Evolutionary conservation across 2,329 filamentous ascomycete species (phyloP), one percentile per base, ranked within the genome.

Genomic region (Xylaria sp.): DNA sequence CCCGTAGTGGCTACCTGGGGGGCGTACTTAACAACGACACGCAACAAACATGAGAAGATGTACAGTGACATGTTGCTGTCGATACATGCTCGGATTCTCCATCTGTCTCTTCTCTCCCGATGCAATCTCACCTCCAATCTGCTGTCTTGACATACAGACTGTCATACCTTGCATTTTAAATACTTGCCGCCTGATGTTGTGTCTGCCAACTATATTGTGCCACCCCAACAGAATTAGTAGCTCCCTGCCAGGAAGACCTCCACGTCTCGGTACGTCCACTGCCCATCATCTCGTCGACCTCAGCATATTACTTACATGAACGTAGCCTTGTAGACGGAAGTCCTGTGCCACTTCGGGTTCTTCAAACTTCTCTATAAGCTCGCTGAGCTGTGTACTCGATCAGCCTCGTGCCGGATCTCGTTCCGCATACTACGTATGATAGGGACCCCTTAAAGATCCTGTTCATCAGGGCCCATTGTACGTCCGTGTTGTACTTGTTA

Each of bases 171-270:
- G 10, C 39, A 23, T 11, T n/a, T 35, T n/a, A 2, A 30, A 13
- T 16, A 6, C 16, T 18, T 34, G 39, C 46, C 47, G 18, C 48
- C n/a, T 51, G 42, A 55, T 50, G 47, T 52, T 49, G 52, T 55
- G 19, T 48, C 44, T 52, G 19, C 51, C 57, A 13, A 60, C 55
- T 16, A 30, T 48, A 54, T 7, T 42, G 51, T 60, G 13, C 44
- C n/a, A 57, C 46, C 51, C 11, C 16, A 19, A 51, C 13, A 23
- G 18, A 47, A 35, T 54, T 57, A 52, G 23, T 30, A 30, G 30
- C 13, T 51, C 23, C 4, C 48, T 34, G 48, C 16, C 19, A 48
- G 9, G 48, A 11, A 18, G 50, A 13, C 49, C 54, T 57, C 39
- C 58, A 47, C 19, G 16, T 54, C 48, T 30, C 13, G 44, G 52